Evolutionary conservation across 495 filamentous ascomycete genomes (phyloP).

Genomic region (Penicillium canescens): DNA sequence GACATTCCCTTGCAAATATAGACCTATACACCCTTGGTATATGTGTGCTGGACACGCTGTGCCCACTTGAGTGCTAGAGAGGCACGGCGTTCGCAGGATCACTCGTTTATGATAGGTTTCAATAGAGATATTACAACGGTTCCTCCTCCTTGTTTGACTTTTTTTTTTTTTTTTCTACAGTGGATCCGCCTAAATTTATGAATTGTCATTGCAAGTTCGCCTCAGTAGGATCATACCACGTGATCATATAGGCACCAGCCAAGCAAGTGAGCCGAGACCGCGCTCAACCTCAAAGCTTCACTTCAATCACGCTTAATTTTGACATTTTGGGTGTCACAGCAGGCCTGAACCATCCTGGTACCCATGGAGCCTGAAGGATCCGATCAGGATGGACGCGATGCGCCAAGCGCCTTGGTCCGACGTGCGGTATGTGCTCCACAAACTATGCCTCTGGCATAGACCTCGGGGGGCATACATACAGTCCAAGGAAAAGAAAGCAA

Average conservation of each 20-base stretch:
- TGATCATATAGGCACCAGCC: slow-evolving; percentile 7
- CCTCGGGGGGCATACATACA: no score
- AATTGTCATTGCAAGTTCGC: no score
- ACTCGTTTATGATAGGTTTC: slow-evolving; percentile 7
- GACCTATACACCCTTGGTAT: slow-evolving; percentile 15
- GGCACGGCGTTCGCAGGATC: not conserved
- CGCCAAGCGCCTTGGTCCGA: slow-evolving; percentile 18
- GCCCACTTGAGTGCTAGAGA: slow-evolving; percentile 5
- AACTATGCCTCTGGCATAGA: not conserved
- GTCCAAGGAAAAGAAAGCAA: not conserved
- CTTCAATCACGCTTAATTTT: not conserved
- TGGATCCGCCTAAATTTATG: not conserved
- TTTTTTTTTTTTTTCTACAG: not conserved
- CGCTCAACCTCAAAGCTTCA: not conserved
- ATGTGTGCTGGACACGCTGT: slow-evolving; percentile 24
- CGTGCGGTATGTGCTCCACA: slow-evolving; percentile 35
- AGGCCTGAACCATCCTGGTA: not conserved
- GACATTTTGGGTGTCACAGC: not conserved
- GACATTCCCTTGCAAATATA: slow-evolving; percentile 8
- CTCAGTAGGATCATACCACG: slow-evolving; percentile 1
- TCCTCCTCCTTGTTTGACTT: no score
- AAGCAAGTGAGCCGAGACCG: not conserved
- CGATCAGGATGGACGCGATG: slow-evolving; percentile 30
- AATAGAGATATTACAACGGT: slow-evolving; percentile 16
- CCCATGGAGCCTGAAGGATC: slow-evolving; percentile 39